A percentile compares a stretch with the other conserved stretches of the same genome.
phyloP scores from a whole-genome alignment of 2,329 filamentous ascomycete genomes.

The Ascocoryne sarcoides region DNA sequence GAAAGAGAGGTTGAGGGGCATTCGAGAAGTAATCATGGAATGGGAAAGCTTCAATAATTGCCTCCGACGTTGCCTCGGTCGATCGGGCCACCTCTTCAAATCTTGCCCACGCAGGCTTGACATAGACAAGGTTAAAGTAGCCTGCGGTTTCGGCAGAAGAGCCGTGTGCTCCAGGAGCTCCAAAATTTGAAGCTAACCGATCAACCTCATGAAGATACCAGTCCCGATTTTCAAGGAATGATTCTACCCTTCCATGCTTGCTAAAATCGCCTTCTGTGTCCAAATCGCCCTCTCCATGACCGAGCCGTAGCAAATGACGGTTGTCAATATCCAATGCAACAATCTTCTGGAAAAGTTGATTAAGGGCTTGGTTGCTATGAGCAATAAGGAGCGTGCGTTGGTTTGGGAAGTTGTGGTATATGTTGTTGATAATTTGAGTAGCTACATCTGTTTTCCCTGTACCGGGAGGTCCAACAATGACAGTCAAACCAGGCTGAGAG shows the following conservation, averaged over 20 bases:
- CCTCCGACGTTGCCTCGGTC: conserved; percentile 45
- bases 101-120: conserved; percentile 79
- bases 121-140: conserved; percentile 90
- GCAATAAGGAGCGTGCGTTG: conserved; percentile 89
- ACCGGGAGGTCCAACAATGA: conserved; percentile 90
- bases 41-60: conserved; percentile 69
- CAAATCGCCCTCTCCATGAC: conserved; percentile 91
- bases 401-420: conserved; percentile 94
- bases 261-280: conserved; percentile 80
- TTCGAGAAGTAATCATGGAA: conserved; percentile 83
- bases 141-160: conserved; percentile 94
- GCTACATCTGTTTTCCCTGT: conserved; percentile 99
- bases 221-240: conserved; percentile 81
- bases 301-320: conserved; percentile 81
- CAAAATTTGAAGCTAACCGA: conserved; percentile 74
- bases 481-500: conserved; percentile 84
- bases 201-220: conserved; percentile 74
- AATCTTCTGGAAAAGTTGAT: conserved; percentile 97
- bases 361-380: conserved; percentile 95
- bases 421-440: conserved; percentile 96
- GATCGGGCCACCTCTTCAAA: conserved; percentile 61
- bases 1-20: conserved; percentile 79
- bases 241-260: conserved; percentile 91
- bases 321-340: conserved; percentile 93
- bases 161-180: conserved; percentile 86